Base-by-base conservation (phyloP, 2,329 filamentous ascomycete species). In the Didymella glomerata region DNA sequence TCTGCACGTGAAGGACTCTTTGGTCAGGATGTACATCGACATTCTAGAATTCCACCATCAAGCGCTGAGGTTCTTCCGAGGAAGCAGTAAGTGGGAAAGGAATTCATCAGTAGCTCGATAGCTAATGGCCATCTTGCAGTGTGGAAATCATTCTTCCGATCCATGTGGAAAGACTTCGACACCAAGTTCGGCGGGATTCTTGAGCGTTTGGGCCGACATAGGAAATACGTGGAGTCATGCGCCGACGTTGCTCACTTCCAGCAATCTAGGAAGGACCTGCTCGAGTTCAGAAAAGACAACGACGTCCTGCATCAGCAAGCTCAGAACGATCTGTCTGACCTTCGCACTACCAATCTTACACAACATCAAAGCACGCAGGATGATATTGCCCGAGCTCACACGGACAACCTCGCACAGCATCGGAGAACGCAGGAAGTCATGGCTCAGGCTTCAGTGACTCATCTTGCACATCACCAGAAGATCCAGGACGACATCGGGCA, bases 1-100 rank as follows among this genome's bases (percentile, higher is more conserved):
- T 10, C 42, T 55, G 0, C 49, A 76, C 14, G 74, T 81, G 69
- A 56, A 62, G 4, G 47, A 60, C 1, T 68, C 76, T 7, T 65
- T 81, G 3, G 68, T 61, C 20, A 18, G 73, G 16, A 76, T 80
- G 6, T 80, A 77, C 45, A 61, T 66, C 6, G 78, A 80, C 48
- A 75, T 78, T 10, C 65, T 81, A 0, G 72, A 76, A 2, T 81
- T 81, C 53, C 78, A 80, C 54, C 59, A 64, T 24, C 57, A 67
- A 30, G 73, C 76, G 0, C 57, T 79, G 42, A 61, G 67, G 30
- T 71, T 68, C 53, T 71, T 72, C n/a, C 53, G 57, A 5, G 65
- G 66, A 4, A 65, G 52, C 44, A 13, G 69, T 71, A 52, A 48
- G 63, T n/a, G n/a, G n/a, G n/a, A n/a, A n/a, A n/a, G n/a, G n/a